Conservation (phyloP, 2,329 filamentous ascomycete species). For the Xylariaceae sp. region DNA sequence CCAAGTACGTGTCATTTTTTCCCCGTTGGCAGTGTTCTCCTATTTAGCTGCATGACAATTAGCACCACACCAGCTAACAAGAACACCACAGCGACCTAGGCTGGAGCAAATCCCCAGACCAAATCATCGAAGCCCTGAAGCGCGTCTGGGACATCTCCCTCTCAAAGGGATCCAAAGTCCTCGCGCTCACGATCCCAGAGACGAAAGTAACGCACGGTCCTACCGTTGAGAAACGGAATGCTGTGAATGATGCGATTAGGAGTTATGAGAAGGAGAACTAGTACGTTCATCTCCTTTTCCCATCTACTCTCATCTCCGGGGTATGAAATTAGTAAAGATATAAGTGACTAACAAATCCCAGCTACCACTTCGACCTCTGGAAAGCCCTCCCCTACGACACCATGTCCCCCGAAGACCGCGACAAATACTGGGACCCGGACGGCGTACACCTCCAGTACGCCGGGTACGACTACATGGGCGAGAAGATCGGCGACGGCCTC, state of each 20-base stretch:
- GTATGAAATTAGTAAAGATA: too few relatives aligned
- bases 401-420: constrained; percentile 42
- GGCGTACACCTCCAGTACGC: constrained; percentile 51
- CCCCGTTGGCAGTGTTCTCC: background rate
- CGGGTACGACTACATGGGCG: constrained; percentile 60
- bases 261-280: constrained; percentile 44
- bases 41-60: too few relatives aligned
- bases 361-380: constrained; percentile 53
- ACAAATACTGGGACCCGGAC: constrained; percentile 53
- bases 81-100: constrained; percentile 45
- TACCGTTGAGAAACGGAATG: constrained; percentile 35
- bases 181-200: constrained; percentile 60
- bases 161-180: constrained; percentile 46
- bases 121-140: constrained; percentile 46
- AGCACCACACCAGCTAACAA: too few relatives aligned
- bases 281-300: constrained; percentile 37
- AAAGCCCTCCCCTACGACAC: constrained; percentile 48
- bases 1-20: constrained; percentile 45
- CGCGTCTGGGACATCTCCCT: constrained; percentile 48
- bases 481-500: constrained; percentile 49
- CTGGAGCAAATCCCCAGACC: constrained; percentile 33
- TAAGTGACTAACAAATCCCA: constrained; percentile 24
- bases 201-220: constrained; percentile 31
- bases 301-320: too few relatives aligned
- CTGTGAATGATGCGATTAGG: constrained; percentile 51